A percentile compares a stretch with the other conserved stretches of the same genome.
phyloP scores from a whole-genome alignment of 352 stramenopile species.

The Pythium aristosporum region DNA sequence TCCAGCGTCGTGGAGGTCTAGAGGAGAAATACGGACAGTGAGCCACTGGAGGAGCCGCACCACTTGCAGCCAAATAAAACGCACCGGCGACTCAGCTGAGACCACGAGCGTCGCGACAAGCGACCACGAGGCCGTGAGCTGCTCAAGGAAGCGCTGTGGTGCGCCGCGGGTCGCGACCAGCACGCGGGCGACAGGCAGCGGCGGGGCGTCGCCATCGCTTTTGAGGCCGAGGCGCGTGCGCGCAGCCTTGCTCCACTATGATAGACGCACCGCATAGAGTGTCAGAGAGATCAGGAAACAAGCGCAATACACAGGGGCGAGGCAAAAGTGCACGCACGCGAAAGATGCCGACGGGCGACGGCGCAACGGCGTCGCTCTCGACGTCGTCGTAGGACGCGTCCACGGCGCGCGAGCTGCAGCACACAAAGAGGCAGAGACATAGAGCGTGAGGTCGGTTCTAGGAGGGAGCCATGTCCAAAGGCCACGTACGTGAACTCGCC shows the following conservation, averaged over 20 bases:
- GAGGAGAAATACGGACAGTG: not conserved
- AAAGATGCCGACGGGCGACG: constrained; percentile 45
- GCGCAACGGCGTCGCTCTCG: constrained; percentile 16
- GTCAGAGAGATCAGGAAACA: not conserved
- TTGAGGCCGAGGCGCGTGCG: constrained; percentile 23
- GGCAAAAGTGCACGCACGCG: constrained; percentile 41
- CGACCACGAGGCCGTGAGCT: constrained; percentile 44
- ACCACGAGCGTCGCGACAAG: constrained; percentile 53
- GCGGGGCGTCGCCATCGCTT: not conserved
- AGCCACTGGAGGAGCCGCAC: not conserved
- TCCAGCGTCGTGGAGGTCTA: constrained; percentile 24
- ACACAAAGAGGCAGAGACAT: not conserved
- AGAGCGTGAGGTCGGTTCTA: not conserved
- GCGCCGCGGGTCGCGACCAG: constrained; percentile 48
- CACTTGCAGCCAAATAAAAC: constrained; percentile 8
- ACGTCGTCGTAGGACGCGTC: constrained; percentile 32
- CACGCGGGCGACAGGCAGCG: constrained; percentile 34
- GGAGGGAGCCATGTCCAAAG: not conserved
- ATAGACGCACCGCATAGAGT: not conserved
- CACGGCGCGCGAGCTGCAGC: constrained; percentile 45
- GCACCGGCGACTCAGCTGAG: constrained; percentile 48
- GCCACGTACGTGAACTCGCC: constrained; percentile 28
- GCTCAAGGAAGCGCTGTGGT: constrained; percentile 47
- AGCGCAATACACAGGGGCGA: not conserved
- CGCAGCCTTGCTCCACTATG: constrained; percentile 50